Evolutionary conservation across 1,284 basidiomycete genomes (phyloP).

Genomic region (Leccinum fuscescens): DNA sequence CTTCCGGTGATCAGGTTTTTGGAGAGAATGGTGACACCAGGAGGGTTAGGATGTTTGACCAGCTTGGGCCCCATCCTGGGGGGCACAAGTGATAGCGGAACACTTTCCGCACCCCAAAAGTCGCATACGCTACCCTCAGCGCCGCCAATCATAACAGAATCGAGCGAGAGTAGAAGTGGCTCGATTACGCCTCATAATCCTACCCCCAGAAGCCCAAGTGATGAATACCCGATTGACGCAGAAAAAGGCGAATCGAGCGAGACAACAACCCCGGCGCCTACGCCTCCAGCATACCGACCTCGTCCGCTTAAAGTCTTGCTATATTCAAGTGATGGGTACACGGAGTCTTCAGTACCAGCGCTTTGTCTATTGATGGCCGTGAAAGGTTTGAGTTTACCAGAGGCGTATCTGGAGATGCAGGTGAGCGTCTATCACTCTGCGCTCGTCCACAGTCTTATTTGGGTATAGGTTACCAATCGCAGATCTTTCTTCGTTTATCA

Average conservation of each 20-base stretch:
- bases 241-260: conserved; percentile 4
- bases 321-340: conserved; percentile 82
- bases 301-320: conserved; percentile 71
- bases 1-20: not conserved
- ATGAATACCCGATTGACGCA: not conserved
- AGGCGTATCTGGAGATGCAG: conserved; percentile 88
- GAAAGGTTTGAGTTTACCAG: conserved; percentile 68
- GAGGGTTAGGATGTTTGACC: not conserved
- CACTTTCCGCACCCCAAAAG: not conserved
- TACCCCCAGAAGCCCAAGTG: not conserved
- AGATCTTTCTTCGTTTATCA: conserved; percentile 91
- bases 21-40: not conserved
- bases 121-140: not conserved
- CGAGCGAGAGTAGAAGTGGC: not conserved
- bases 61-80: not conserved
- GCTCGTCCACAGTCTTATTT: not conserved
- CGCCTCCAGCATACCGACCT: conserved; percentile 27
- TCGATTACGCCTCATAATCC: not conserved
- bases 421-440: conserved; percentile 11
- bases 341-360: conserved; percentile 88
- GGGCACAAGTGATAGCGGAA: not conserved
- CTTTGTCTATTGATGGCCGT: conserved; percentile 87
- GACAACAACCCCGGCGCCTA: not conserved
- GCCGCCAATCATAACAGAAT: not conserved
- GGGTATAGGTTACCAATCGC: conserved; percentile 56